A percentile compares a stretch with the other conserved stretches of the same genome.
These are phyloP conservation scores for Pythium rishiriense DNA, from an alignment of 352 stramenopile species.

Conservation along the genomic window DNA sequence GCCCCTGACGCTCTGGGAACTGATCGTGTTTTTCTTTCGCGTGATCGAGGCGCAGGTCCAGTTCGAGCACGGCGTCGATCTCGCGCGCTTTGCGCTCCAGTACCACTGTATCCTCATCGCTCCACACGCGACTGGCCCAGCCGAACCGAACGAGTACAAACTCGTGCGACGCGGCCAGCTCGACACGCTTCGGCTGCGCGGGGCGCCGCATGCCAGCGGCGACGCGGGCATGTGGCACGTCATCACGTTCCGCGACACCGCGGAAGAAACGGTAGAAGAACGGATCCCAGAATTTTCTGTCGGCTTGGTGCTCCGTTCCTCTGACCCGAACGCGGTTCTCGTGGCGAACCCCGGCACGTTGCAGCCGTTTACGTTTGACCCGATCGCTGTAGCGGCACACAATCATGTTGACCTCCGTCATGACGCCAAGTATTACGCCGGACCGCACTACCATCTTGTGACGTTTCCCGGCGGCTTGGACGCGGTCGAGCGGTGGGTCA, in stretches of 20 bases:
- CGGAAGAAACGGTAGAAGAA: not conserved
- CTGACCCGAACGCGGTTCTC: not conserved
- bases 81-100: conserved; percentile 1
- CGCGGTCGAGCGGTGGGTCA: not conserved
- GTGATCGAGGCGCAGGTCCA: not conserved
- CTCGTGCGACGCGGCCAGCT: not conserved
- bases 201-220: not conserved
- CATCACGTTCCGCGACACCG: not conserved
- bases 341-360: not conserved
- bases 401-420: not conserved
- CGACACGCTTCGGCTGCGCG: not conserved
- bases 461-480: not conserved
- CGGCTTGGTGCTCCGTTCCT: not conserved
- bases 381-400: not conserved
- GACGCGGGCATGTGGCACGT: conserved; percentile 5
- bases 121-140: not conserved
- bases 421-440: not conserved
- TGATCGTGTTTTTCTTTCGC: conserved; percentile 1
- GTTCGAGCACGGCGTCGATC: not conserved
- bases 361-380: not conserved
- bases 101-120: conserved; percentile 1
- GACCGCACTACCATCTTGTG: not conserved
- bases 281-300: not conserved
- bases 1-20: not conserved
- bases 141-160: not conserved